Percentiles rank a stretch among this genome's conserved stretches.
phyloP scores from a whole-genome alignment of 345 rosid species.

The Eucalyptus sp. region DNA sequence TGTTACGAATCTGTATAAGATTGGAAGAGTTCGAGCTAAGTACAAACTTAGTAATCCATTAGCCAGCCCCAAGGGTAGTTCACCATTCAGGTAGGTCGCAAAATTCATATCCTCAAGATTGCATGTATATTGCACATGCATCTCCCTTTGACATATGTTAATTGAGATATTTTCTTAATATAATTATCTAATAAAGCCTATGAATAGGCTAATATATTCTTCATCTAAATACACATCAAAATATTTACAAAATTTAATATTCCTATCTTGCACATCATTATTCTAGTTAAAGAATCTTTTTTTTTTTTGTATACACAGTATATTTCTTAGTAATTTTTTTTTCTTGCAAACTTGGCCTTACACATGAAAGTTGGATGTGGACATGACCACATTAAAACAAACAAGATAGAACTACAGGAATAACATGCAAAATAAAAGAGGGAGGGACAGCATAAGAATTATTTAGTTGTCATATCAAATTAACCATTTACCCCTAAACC shows the following conservation, averaged over 20 bases:
- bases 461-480: not conserved
- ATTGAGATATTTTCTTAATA: no score
- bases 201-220: no score
- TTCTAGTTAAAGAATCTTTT: not conserved
- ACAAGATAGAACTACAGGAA: not conserved
- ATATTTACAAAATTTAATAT: no score
- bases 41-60: no score
- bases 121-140: no score
- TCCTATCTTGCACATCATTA: not conserved
- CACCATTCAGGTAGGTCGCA: no score
- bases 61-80: no score
- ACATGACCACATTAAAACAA: not conserved
- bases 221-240: no score
- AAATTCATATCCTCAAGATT: no score
- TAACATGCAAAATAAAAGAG: not conserved
- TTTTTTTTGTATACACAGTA: not conserved
- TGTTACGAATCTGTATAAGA: accelerated
- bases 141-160: no score
- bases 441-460: not conserved
- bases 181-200: no score
- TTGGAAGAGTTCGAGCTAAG: no score
- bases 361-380: not conserved
- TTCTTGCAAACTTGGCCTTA: not conserved
- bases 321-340: not conserved
- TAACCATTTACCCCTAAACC: not conserved